Evolutionary conservation across 179 eudicot genomes (phyloP).

Genomic region (Vitellaria paradoxa): DNA sequence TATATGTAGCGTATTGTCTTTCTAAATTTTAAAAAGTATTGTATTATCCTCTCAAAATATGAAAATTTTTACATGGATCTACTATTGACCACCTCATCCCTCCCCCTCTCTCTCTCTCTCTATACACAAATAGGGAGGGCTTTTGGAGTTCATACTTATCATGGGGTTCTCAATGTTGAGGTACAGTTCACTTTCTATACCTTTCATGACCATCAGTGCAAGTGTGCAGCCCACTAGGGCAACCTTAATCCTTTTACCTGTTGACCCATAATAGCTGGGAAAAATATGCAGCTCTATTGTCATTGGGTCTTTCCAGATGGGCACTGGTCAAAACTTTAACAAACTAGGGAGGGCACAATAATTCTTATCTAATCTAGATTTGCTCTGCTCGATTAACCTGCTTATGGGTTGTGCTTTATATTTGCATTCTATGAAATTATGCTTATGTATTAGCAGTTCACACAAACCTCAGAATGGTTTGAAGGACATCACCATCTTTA

Average conservation of each 20-base stretch:
- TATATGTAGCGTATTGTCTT: no score
- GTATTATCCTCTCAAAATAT: no score
- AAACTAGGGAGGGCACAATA: conserved; percentile 16
- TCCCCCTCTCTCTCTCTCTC: no score
- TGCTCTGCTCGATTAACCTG: conserved; percentile 8
- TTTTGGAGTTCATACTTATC: conserved; percentile 18
- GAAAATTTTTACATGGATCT: no score
- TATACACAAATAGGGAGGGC: no score
- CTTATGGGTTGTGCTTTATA: neutral
- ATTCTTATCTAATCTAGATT: conserved; percentile 25
- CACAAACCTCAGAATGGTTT: neutral
- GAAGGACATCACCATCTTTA: neutral
- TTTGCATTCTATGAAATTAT: neutral
- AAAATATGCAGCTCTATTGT: no score
- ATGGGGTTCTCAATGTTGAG: conserved; percentile 20
- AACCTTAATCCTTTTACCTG: conserved; percentile 19
- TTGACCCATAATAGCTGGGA: no score
- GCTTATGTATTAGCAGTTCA: neutral
- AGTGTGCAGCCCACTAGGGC: conserved; percentile 38
- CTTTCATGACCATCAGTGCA: conserved; percentile 11
- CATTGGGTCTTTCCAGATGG: no score
- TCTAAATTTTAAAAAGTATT: no score
- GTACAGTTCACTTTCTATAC: conserved; percentile 15
- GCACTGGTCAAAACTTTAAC: no score
- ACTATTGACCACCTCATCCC: no score